A percentile compares a stretch with the other conserved stretches of the same genome.
Conservation (phyloP, 805 yeast species). For the Metschnikowia lochheadii region DNA sequence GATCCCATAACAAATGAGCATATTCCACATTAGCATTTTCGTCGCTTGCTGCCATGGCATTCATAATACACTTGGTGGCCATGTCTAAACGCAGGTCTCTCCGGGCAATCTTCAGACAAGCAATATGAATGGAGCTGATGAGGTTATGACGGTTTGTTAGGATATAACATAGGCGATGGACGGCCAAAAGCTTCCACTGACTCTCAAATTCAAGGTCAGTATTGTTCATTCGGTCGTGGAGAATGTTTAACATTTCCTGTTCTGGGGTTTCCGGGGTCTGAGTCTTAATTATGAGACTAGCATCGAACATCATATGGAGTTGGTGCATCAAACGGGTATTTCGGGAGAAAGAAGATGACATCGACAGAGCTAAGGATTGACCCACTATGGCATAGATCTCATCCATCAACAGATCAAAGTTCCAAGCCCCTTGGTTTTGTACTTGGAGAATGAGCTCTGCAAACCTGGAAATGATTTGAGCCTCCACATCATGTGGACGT, state of each 20-base stretch:
- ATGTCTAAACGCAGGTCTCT: slow-evolving; percentile 65
- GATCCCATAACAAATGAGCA: slow-evolving; percentile 81
- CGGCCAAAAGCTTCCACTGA: slow-evolving; percentile 54
- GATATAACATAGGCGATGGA: slow-evolving; percentile 49
- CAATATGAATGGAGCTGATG: slow-evolving; percentile 47
- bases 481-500: slow-evolving; percentile 44
- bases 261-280: slow-evolving; percentile 7
- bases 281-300: slow-evolving; percentile 22
- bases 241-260: slow-evolving; percentile 18
- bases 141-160: slow-evolving; percentile 32
- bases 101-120: slow-evolving; percentile 62
- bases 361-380: slow-evolving; percentile 43
- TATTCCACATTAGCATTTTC: slow-evolving; percentile 64
- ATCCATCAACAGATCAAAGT: slow-evolving; percentile 39
- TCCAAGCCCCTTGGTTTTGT: slow-evolving; percentile 25
- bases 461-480: slow-evolving; percentile 55
- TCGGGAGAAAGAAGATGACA: slow-evolving; percentile 35
- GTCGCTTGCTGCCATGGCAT: slow-evolving; percentile 46
- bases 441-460: slow-evolving; percentile 60
- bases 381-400: slow-evolving; percentile 61
- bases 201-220: slow-evolving; percentile 48
- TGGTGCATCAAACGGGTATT: slow-evolving; percentile 35
- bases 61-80: slow-evolving; percentile 63
- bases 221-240: slow-evolving; percentile 29
- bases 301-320: slow-evolving; percentile 35